Evolutionary conservation across 2,329 filamentous ascomycete genomes (phyloP).

Genomic region (Teratosphaeria nubilosa): DNA sequence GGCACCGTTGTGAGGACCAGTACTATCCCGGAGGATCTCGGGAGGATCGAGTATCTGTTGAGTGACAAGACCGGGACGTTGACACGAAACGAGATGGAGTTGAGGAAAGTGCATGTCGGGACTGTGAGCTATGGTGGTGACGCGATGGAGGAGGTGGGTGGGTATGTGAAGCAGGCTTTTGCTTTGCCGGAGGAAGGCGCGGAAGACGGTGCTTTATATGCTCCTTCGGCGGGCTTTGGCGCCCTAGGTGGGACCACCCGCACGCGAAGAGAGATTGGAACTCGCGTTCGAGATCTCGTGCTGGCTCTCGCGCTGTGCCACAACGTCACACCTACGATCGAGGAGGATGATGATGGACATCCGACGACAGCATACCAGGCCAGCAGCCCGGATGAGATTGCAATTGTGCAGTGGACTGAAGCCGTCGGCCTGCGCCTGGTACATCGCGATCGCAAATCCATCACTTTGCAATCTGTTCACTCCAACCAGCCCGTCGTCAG

Average conservation of each 20-base stretch:
- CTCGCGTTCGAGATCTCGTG: slow-evolving; percentile 84
- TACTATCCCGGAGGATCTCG: slow-evolving; percentile 93
- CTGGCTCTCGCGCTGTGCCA: slow-evolving; percentile 88
- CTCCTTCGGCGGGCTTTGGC: slow-evolving; percentile 54
- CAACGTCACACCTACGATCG: slow-evolving; percentile 87
- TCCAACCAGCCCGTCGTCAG: slow-evolving; percentile 66
- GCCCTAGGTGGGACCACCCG: slow-evolving; percentile 44
- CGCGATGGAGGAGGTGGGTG: slow-evolving; percentile 91
- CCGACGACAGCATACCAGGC: slow-evolving; percentile 83
- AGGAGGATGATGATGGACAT: slow-evolving; percentile 59
- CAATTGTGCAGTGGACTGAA: slow-evolving; percentile 93
- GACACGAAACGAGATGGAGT: slow-evolving; percentile 74
- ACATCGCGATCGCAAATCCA: slow-evolving; percentile 77
- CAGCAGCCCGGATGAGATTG: slow-evolving; percentile 94
- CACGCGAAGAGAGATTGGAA: slow-evolving; percentile 84
- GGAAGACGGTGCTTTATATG: slow-evolving; percentile 44
- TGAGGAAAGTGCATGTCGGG: slow-evolving; percentile 97
- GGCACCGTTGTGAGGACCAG: slow-evolving; percentile 91
- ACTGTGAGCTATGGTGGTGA: slow-evolving; percentile 98
- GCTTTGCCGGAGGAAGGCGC: slow-evolving; percentile 22
- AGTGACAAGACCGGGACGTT: slow-evolving; percentile 98
- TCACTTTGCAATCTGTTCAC: slow-evolving; percentile 68
- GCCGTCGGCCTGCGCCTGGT: slow-evolving; percentile 76
- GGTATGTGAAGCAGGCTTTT: slow-evolving; percentile 80
- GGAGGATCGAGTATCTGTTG: slow-evolving; percentile 88